These are phyloP conservation scores for Fusarium nematophilum DNA, from an alignment of 2,329 filamentous ascomycete species.

Conservation along the genomic window DNA sequence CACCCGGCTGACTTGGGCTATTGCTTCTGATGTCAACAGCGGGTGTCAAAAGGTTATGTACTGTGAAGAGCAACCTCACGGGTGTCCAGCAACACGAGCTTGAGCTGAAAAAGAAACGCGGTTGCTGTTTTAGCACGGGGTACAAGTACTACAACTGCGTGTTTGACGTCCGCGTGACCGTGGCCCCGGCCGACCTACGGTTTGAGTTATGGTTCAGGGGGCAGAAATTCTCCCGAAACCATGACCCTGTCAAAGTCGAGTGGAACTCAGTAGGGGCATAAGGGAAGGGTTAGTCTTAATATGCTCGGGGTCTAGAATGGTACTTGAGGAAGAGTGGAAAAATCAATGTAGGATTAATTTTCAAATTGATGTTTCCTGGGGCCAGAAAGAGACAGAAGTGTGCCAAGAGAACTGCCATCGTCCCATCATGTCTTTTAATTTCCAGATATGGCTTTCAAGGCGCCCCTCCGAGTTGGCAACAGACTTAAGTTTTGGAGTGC, in stretches of 20 bases:
- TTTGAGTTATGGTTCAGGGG: constrained; percentile 56
- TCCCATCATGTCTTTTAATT: too few relatives aligned
- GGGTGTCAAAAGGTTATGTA: constrained; percentile 53
- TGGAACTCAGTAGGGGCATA: constrained; percentile 28
- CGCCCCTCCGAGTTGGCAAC: too few relatives aligned
- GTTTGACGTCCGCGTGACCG: constrained; percentile 65
- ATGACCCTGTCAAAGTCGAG: constrained; percentile 31
- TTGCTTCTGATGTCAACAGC: constrained; percentile 38
- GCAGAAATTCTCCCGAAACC: constrained; percentile 42
- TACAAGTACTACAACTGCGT: constrained; percentile 53
- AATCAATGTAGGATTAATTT: too few relatives aligned
- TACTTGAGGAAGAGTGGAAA: too few relatives aligned
- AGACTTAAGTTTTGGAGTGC: too few relatives aligned
- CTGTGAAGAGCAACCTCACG: constrained; percentile 54
- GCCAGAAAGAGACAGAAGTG: too few relatives aligned
- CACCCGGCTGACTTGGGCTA: too few relatives aligned
- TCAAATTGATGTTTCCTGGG: too few relatives aligned
- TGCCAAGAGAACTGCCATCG: too few relatives aligned
- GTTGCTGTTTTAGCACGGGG: constrained; percentile 48
- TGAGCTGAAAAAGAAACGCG: constrained; percentile 50
- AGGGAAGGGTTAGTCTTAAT: too few relatives aligned
- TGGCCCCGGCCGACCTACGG: constrained; percentile 65
- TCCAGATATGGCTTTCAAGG: too few relatives aligned
- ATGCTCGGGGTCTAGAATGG: too few relatives aligned
- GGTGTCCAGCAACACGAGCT: constrained; percentile 54